These are phyloP conservation scores for Colletotrichum eleusines DNA, from an alignment of 2,329 filamentous ascomycete genomes.

Conservation along the genomic window DNA sequence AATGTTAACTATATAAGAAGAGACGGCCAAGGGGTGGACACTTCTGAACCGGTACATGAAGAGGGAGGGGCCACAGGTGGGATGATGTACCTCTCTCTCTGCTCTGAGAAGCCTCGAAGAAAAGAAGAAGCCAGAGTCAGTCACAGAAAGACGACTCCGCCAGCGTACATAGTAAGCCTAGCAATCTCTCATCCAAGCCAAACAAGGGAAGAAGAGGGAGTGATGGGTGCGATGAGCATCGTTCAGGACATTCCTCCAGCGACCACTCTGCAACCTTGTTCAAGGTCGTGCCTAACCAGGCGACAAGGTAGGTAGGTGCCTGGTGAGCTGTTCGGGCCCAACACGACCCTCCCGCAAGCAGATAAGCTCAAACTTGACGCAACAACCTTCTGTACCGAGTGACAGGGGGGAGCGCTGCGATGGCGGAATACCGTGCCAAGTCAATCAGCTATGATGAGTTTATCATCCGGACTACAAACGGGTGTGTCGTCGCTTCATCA, in stretches of 20 bases:
- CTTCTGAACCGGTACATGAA: slow-evolving; percentile 23
- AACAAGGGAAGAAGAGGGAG: too few relatives aligned
- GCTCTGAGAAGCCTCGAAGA: slow-evolving; percentile 5
- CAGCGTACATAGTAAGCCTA: not conserved
- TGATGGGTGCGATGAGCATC: not conserved
- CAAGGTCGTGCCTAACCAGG: not conserved
- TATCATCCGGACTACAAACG: not conserved
- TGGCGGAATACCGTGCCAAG: slow-evolving; percentile 10
- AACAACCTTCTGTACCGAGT: slow-evolving; percentile 6
- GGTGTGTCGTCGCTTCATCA: slow-evolving; percentile 8
- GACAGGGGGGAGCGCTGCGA: slow-evolving; percentile 16
- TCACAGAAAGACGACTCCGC: slow-evolving; percentile 2
- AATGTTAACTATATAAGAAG: not conserved
- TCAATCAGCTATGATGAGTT: not conserved
- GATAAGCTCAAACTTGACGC: slow-evolving; percentile 10
- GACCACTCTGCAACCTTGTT: not conserved
- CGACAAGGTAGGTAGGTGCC: not conserved
- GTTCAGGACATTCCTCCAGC: too few relatives aligned
- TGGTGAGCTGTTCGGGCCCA: not conserved
- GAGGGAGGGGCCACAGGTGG: slow-evolving; percentile 22
- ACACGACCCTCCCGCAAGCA: not conserved
- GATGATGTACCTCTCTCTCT: slow-evolving; percentile 11
- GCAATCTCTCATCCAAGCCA: slow-evolving; percentile 19
- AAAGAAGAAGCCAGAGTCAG: slow-evolving; percentile 7
- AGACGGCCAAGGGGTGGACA: too few relatives aligned